A percentile compares a stretch with the other conserved stretches of the same genome.
phyloP scores from a whole-genome alignment of 176 grass and related monocot species.

The Phragmites australis region DNA sequence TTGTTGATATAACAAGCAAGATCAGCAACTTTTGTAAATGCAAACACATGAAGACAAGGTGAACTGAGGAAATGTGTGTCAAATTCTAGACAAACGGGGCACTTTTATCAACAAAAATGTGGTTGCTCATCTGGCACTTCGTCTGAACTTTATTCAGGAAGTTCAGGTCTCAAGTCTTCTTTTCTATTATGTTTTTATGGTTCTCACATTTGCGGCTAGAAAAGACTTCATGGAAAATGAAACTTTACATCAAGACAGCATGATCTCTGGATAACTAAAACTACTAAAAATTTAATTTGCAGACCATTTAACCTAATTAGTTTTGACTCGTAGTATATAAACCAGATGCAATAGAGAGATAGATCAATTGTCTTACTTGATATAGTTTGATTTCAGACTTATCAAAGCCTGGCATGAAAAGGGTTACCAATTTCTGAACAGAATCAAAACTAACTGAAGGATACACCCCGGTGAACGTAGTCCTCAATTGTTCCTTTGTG shows the following conservation, averaged over 20 bases:
- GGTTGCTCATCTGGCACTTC: neutral
- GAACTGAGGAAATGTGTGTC: neutral
- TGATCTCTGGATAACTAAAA: neutral
- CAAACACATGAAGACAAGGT: neutral
- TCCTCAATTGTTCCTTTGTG: constrained; percentile 55
- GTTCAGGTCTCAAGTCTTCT: neutral
- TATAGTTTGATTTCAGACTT: constrained; percentile 93
- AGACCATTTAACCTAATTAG: neutral
- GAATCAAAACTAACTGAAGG: constrained; percentile 78
- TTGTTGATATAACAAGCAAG: neutral
- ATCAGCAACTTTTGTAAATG: neutral
- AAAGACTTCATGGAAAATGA: neutral
- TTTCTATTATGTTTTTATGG: neutral
- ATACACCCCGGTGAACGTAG: constrained; percentile 19
- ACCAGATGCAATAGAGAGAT: neutral
- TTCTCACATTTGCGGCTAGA: neutral
- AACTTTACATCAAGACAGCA: neutral
- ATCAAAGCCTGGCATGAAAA: constrained; percentile 94
- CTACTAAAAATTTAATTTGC: neutral
- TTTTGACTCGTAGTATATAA: neutral
- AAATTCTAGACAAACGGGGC: neutral
- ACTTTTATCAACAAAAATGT: neutral
- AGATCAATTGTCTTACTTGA: constrained; percentile 52
- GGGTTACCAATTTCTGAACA: constrained; percentile 62
- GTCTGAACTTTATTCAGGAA: constrained; percentile 13